Evolutionary conservation across 805 yeast species (phyloP), one percentile per base, ranked within the genome.

Genomic region (Saccharomyces kudriavzevii): DNA sequence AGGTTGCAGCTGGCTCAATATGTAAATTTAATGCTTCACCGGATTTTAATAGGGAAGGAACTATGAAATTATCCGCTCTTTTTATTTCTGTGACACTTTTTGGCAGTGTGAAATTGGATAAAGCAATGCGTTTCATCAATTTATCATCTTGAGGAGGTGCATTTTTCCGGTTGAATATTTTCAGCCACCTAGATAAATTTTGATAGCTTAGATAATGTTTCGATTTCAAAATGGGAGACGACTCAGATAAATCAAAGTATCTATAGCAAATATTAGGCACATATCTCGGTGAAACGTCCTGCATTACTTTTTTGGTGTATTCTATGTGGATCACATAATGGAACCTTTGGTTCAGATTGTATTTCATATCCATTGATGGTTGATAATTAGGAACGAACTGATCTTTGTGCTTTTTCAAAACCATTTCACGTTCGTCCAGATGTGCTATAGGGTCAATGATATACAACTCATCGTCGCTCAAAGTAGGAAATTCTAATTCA

Each of bases 381-480:
- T 56, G 49, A 47, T 56, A 57, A 24, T 24, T 40, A 20, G 54
- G 26, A 5, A 58, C 49, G 8, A 54, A 54, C 10, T 55, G 57
- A 45, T 59, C 49, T 4, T 49, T 24, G 3, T 28, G 25, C 30
- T 50, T 52, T 54, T 53, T 54, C 5, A 52, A 14, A 3, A 62
- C 56, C 14, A 65, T 59, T 10, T 55, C 54, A 2, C 48, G 40
- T 20, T 60, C 57, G 5, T 59, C 49, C 4, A 59, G 14, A 40
- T 59, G 58, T 6, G 62, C 64, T 3, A 62, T 47, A 4, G 69
- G 69, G 52, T 65, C 69, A 24, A 65, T 57, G 2, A 61, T 55
- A 46, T 57, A 61, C 2, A 60, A 13, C 14, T 55, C 50, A 27
- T 47, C 31, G 9, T 48, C 17, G 22, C 45, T 43, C 13, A 40